Conservation (phyloP, 2,329 filamentous ascomycete species). For the Ophiostoma himal-ulmi region DNA sequence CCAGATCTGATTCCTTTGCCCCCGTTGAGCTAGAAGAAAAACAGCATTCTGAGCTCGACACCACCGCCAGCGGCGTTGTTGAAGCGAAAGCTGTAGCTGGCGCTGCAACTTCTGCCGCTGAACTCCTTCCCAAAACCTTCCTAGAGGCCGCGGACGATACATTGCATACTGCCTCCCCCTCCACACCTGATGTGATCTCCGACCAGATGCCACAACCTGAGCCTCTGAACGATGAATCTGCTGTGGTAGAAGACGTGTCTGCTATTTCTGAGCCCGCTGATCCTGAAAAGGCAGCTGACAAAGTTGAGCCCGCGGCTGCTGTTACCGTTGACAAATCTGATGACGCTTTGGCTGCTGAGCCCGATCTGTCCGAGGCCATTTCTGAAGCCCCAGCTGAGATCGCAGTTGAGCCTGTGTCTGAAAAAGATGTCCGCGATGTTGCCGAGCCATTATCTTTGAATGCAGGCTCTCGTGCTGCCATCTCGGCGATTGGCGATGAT, state of each 20-base stretch:
- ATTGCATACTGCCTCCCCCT: background rate
- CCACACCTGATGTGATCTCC: background rate
- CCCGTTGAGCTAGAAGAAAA: slow-evolving; percentile 13
- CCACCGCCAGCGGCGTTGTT: no score
- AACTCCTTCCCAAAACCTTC: background rate
- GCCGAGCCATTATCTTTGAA: background rate
- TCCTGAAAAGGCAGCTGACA: background rate
- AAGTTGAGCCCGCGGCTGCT: background rate
- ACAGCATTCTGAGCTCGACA: slow-evolving; percentile 14
- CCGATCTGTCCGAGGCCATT: background rate
- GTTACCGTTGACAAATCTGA: background rate
- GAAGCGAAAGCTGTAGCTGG: background rate
- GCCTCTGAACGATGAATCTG: background rate
- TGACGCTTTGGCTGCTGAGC: background rate
- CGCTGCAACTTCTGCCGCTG: background rate
- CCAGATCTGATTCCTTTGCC: slow-evolving; percentile 11
- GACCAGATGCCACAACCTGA: background rate
- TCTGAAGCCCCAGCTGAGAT: background rate
- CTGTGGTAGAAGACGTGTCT: background rate
- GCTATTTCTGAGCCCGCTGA: background rate
- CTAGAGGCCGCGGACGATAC: background rate
- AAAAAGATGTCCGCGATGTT: background rate
- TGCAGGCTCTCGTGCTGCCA: no score
- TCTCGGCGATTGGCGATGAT: background rate
- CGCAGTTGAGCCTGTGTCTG: background rate